Evolutionary conservation across 176 grass and related monocot genomes (phyloP), one percentile per base, ranked within the genome.

Genomic region (Oryza australiensis): DNA sequence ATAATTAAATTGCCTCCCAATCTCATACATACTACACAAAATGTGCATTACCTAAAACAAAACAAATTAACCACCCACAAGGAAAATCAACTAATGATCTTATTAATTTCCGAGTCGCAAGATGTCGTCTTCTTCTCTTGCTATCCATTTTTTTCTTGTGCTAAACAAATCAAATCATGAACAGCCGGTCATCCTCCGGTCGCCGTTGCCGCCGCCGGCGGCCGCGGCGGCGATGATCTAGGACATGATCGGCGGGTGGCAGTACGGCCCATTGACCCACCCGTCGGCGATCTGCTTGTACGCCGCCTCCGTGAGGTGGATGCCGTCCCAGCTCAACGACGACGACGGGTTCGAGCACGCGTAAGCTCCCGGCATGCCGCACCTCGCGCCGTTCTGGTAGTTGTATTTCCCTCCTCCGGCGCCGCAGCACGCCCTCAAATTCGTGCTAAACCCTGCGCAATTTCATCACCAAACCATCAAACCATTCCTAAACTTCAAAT

Each of bases 251-350:
- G 85, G 68, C 35, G 94, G 94, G 80, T 80, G 82, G 85, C 87
- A 84, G 80, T 97, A 97, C 11, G 92, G 83, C 23, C 94, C 94
- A 46, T 80, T 90, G 85, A 94, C 49, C 94, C 94, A 97, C 1
- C 87, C 94, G 68, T 88, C 79, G 72, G 94, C 85, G 87, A 97
- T 94, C 79, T 89, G 57, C 74, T 74, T 88, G 80, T 97, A 92
- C 5, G 94, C 94, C 53, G 94, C 94, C 85, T 97, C 94, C 6
- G 94, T 97, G 2, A 97, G 78, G 77, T 97, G 94, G 51, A 97
- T 97, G 26, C 92, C 94, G 62, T 97, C 94, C 94, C 94, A 97
- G 80, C 92, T 97, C 23, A 97, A 66, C 53, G 93, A 94, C 26
- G 88, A 69, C 33, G 94, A 16, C 5, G 92, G 91, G 75, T 80